Percentiles rank a stretch among this genome's conserved stretches.
phyloP scores from a whole-genome alignment of 2,329 filamentous ascomycete genomes.

The Cercospora beticola region DNA sequence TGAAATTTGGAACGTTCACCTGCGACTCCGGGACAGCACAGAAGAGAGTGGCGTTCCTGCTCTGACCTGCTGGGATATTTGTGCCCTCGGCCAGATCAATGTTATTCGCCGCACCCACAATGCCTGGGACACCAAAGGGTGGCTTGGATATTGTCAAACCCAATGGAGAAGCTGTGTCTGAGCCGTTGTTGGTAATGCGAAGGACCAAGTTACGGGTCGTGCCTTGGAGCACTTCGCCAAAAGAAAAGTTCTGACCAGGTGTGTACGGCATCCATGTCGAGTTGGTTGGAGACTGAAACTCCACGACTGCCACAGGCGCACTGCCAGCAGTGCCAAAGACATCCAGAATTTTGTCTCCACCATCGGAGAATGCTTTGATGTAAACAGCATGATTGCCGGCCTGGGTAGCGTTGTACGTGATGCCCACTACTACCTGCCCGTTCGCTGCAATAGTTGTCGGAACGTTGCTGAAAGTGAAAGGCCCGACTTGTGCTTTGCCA shows the following conservation, averaged over 20 bases:
- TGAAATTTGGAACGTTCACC: background rate
- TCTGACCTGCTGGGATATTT: constrained; percentile 7
- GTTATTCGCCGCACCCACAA: constrained; percentile 12
- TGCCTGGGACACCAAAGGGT: constrained; percentile 11
- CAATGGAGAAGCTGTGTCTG: constrained; percentile 10
- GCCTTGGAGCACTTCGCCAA: constrained; percentile 10
- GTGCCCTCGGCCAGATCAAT: constrained; percentile 17
- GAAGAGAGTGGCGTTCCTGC: constrained; percentile 11
- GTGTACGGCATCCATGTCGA: constrained; percentile 7
- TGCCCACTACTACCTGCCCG: background rate
- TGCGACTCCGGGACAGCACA: constrained; percentile 9
- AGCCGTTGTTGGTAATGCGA: constrained; percentile 17
- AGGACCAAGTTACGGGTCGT: constrained; percentile 2
- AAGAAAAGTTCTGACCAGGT: constrained; percentile 11
- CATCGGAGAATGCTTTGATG: background rate
- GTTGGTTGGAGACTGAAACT: constrained; percentile 11
- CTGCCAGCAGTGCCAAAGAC: constrained; percentile 14
- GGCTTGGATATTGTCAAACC: constrained; percentile 13
- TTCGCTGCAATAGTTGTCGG: constrained; percentile 10
- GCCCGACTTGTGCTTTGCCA: constrained; percentile 7
- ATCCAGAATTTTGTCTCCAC: constrained; percentile 10
- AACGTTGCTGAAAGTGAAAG: constrained; percentile 10
- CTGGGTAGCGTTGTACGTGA: constrained; percentile 7
- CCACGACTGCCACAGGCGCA: constrained; percentile 1
- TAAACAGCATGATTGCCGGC: constrained; percentile 14